phyloP scores from a whole-genome alignment of 1,284 basidiomycete genomes.

The Moesziomyces sp. region DNA sequence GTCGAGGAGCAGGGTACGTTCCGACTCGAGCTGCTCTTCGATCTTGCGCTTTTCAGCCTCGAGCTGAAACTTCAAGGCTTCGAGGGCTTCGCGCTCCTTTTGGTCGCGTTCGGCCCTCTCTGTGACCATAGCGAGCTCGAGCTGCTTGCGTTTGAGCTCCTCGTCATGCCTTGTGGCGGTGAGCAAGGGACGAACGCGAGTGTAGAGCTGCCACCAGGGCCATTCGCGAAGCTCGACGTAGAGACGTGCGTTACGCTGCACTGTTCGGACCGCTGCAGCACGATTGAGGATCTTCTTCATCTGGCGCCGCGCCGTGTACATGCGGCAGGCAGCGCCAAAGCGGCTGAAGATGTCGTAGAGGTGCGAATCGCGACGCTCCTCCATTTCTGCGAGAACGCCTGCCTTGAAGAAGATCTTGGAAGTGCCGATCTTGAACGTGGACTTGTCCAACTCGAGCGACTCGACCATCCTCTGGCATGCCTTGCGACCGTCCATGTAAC shows the following conservation, averaged over 20 bases:
- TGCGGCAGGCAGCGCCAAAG: slow-evolving; percentile 85
- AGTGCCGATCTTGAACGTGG: slow-evolving; percentile 88
- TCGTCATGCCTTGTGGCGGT: slow-evolving; percentile 93
- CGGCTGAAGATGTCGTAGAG: slow-evolving; percentile 89
- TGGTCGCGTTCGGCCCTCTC: slow-evolving; percentile 65
- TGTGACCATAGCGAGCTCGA: slow-evolving; percentile 77
- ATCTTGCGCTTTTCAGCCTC: slow-evolving; percentile 70
- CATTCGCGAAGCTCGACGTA: slow-evolving; percentile 85
- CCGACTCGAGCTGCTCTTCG: slow-evolving; percentile 83
- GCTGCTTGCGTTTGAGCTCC: slow-evolving; percentile 87
- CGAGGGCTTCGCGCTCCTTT: slow-evolving; percentile 59
- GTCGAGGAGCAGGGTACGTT: slow-evolving; percentile 81
- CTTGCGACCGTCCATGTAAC: slow-evolving; percentile 97
- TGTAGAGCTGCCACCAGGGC: slow-evolving; percentile 99
- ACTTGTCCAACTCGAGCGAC: slow-evolving; percentile 85
- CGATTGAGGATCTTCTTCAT: slow-evolving; percentile 96
- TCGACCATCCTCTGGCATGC: slow-evolving; percentile 93
- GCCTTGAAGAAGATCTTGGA: slow-evolving; percentile 99
- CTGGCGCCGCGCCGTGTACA: slow-evolving; percentile 85
- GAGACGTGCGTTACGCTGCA: slow-evolving; percentile 91
- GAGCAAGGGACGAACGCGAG: slow-evolving; percentile 88
- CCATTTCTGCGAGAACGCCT: slow-evolving; percentile 95
- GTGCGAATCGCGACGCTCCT: slow-evolving; percentile 87
- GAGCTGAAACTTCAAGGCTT: slow-evolving; percentile 56
- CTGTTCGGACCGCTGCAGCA: slow-evolving; percentile 87